Evolutionary conservation across 2,329 filamentous ascomycete genomes (phyloP), one percentile per base, ranked within the genome.

Genomic region (Colletotrichum spaethianum): DNA sequence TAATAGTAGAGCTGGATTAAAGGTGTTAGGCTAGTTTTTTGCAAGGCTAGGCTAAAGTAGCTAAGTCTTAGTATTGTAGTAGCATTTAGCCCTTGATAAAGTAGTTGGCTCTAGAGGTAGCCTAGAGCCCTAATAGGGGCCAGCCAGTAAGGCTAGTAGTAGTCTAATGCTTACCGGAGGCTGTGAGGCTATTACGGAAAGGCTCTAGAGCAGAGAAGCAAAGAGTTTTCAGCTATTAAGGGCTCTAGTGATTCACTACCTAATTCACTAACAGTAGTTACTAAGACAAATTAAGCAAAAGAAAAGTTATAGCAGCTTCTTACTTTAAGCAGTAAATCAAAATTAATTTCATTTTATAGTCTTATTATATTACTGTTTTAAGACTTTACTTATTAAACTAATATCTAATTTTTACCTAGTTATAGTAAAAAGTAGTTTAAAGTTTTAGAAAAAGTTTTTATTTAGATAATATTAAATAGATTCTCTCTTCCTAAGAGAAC

Each of bases 281-380:
- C 56, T 11, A 44, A 59, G 56, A 59, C 42, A 44, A 42, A 59
- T 59, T 42, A 59, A 23, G 56, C 26, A 12, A 44, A 38, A 44
- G 52, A 18, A 28, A 55, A 55, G 52, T 38, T 55, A n/a, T n/a
- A n/a, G n/a, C n/a, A n/a, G n/a, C n/a, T n/a, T n/a, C n/a, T n/a
- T n/a, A n/a, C n/a, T n/a, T n/a, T n/a, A n/a, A n/a, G n/a, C n/a
- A n/a, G n/a, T n/a, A n/a, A n/a, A n/a, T n/a, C n/a, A n/a, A n/a
- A n/a, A n/a, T n/a, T n/a, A n/a, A n/a, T n/a, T n/a, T n/a, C n/a
- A n/a, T n/a, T n/a, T n/a, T n/a, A n/a, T n/a, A n/a, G n/a, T n/a
- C n/a, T n/a, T n/a, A n/a, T n/a, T n/a, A n/a, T n/a, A n/a, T n/a
- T n/a, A n/a, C n/a, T n/a, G n/a, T n/a, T n/a, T n/a, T n/a, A n/a